Evolutionary conservation across 352 stramenopile genomes (phyloP), one percentile per base, ranked within the genome.

Genomic region (Peronospora destructor): DNA sequence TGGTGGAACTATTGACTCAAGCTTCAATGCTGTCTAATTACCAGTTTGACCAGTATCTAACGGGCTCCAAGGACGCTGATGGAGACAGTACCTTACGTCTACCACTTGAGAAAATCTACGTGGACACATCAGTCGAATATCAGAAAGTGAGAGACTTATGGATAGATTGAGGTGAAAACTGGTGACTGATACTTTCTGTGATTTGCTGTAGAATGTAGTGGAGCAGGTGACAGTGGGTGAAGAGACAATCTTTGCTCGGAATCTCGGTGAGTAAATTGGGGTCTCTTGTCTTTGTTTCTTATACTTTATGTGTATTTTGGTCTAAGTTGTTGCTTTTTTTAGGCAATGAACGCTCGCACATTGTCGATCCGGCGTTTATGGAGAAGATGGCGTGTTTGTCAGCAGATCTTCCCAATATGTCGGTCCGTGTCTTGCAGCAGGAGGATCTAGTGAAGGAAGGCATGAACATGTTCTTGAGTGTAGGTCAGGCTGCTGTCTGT

Each of bases 1-100:
- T 91, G 25, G 76, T 86, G 21, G 71, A 91, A 51, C 53, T 91
- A 32, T 7, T 93, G 33, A 70, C 76, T 28, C 77, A 91, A 53
- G 71, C 82, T 2, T 85, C 76, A 14, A 82, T 91, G 55, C 64
- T 93, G 25, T 91, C 79, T 36, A 93, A 91, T 64, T 93, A 93
- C 58, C 77, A 87, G 60, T 93, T 93, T 36, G 77, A 93, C 61
- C 69, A 84, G 63, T 89, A 93, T 58, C 50, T 89, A 45, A 86
- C 57, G 43, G 58, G 67, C 26, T 61, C 64, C 33, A 81, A 70
- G 53, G 62, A 85, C 52, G 61, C 68, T 3, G 51, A 84, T 23
- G 79, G 73, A 53, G 73, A 87, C 25, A 68, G 70, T 45, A 86
- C 85, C 60, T 66, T 88, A 36, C 68, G 67, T 45, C 52, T 85